Percentiles rank a stretch among this genome's conserved stretches.
Evolutionary conservation across 2,329 filamentous ascomycete species (phyloP).

Genomic region (Ramularia collo-cygni): DNA sequence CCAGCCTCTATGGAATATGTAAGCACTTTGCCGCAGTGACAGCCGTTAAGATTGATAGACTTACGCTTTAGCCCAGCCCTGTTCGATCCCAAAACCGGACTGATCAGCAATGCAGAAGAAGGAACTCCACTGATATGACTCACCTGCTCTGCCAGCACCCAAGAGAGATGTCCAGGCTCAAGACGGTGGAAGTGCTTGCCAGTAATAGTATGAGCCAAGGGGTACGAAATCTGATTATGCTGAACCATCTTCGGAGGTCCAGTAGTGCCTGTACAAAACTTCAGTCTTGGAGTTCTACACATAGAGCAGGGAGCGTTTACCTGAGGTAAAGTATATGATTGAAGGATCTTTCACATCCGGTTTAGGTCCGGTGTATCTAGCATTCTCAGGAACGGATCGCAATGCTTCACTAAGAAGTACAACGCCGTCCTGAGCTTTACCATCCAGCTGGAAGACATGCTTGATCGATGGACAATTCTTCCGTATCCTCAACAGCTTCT

Average conservation of each 20-base stretch:
- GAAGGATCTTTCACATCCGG: conserved; percentile 28
- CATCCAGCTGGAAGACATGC: conserved; percentile 29
- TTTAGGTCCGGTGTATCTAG: conserved; percentile 18
- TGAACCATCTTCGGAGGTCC: conserved; percentile 38
- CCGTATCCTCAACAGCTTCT: conserved; percentile 30
- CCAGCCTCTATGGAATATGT: conserved; percentile 24
- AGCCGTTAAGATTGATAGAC: no score
- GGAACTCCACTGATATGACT: no score
- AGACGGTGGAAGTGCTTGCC: conserved; percentile 35
- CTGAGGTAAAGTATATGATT: conserved; percentile 35
- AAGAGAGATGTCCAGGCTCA: conserved; percentile 32
- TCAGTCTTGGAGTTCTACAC: no score
- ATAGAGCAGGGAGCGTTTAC: no score
- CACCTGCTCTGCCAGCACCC: conserved; percentile 32
- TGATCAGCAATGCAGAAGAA: no score
- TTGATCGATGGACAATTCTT: conserved; percentile 28
- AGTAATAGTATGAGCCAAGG: conserved; percentile 34
- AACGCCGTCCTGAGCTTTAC: conserved; percentile 18
- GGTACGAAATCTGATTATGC: conserved; percentile 37
- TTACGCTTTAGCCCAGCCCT: conserved; percentile 38
- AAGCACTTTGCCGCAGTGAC: no score
- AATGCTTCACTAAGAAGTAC: conserved; percentile 24
- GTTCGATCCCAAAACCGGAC: conserved; percentile 6
- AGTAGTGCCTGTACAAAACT: conserved; percentile 34
- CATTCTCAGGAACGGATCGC: conserved; percentile 20